These are phyloP conservation scores for Climacium dendroides DNA, from an alignment of 225 moss, liverwort and hornwort genomes.

Conservation along the genomic window DNA sequence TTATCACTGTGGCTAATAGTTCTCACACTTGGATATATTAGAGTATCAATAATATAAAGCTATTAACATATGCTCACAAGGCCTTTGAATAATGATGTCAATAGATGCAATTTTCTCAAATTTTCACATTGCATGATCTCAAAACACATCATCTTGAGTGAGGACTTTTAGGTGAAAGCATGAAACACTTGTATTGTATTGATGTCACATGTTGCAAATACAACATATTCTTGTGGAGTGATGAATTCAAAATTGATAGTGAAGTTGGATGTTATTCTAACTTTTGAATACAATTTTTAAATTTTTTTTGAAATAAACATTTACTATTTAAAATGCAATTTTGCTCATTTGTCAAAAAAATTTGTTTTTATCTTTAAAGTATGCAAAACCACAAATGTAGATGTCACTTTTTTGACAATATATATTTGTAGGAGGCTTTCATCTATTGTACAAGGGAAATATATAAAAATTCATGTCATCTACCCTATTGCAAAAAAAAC, in stretches of 20 bases:
- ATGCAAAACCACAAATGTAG: not conserved
- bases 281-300: not conserved
- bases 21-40: not conserved
- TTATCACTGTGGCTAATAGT: not conserved
- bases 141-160: not conserved
- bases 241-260: not conserved
- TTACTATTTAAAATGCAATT: not conserved
- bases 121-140: not conserved
- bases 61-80: too few species aligned
- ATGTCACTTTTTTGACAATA: not conserved
- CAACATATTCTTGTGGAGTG: fast-evolving
- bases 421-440: too few species aligned
- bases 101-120: not conserved
- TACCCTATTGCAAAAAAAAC: not conserved
- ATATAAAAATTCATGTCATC: not conserved
- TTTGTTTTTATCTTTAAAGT: not conserved
- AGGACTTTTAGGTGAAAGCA: not conserved
- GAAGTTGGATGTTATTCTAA: not conserved
- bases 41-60: too few species aligned
- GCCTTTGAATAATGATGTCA: not conserved
- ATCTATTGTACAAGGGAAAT: fast-evolving
- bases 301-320: not conserved
- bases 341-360: not conserved
- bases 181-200: not conserved
- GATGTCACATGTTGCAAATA: fast-evolving